These are phyloP conservation scores for Aechmea fasciata DNA, from an alignment of 176 grass and related monocot species.

Conservation along the genomic window DNA sequence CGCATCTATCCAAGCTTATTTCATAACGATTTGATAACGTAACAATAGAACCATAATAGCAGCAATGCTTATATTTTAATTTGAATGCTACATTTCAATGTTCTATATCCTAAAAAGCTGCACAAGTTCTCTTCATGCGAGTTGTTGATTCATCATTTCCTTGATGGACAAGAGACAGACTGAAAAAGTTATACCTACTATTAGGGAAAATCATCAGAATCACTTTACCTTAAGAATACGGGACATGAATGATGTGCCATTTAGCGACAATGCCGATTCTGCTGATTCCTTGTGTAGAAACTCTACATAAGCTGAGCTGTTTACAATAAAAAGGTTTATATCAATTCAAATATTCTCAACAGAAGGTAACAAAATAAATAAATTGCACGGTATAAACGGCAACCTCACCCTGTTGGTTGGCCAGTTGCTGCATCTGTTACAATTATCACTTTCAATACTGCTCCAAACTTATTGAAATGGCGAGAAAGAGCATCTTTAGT, in stretches of 20 bases:
- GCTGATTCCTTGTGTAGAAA: conserved; percentile 89
- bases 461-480: conserved; percentile 96
- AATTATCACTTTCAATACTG: conserved; percentile 88
- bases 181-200: no score
- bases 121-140: background rate
- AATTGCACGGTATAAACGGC: background rate
- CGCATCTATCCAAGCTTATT: no score
- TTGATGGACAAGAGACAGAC: no score
- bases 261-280: conserved; percentile 71
- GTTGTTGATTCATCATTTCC: background rate
- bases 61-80: no score
- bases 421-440: conserved; percentile 74
- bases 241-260: conserved; percentile 95
- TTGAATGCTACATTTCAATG: background rate
- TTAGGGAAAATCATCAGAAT: background rate
- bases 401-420: conserved; percentile 82
- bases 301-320: conserved; percentile 80
- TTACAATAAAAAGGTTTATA: background rate
- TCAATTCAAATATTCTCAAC: conserved; percentile 1
- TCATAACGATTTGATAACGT: no score
- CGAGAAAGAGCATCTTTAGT: conserved; percentile 85
- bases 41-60: no score
- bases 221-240: conserved; percentile 73
- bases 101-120: background rate
- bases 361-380: background rate